Evolutionary conservation across 2,329 filamentous ascomycete species (phyloP), one percentile per base, ranked within the genome.

Genomic region (Alternaria sp.): DNA sequence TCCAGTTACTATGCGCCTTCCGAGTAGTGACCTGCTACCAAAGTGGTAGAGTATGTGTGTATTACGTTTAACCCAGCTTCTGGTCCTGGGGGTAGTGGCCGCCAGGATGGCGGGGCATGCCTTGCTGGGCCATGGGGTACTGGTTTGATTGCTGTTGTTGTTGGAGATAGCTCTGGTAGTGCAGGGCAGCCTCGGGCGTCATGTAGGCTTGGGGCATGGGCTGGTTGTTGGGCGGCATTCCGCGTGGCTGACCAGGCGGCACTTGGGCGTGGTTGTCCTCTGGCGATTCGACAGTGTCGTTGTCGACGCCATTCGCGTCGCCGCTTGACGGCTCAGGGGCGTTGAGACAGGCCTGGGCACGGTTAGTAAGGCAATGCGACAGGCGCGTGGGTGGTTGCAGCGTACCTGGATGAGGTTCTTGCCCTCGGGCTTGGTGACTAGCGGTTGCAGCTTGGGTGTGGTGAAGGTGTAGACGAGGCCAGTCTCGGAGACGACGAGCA

Each of bases 321-420:
- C 92, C 92, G 32, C 89, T 88, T 23, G 90, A 86, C 54, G 95
- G 94, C 81, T 99, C 96, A 45, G 96, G 96, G 19, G 96, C 96
- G 81, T 99, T 99, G 65, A 99, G 84, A 79, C 96, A 99, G 55
- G 96, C 94, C 95, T 98, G 73, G n/a, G 59, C 23, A 25, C 72
- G 55, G 77, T 83, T 71, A 84, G 81, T 66, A 66, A 65, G 56
- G 58, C 51, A 23, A 62, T 61, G 66, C 62, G 61, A 66, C 49
- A 30, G 25, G 30, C 28, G 45, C 40, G 32, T 8, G 46, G 32
- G 52, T 43, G 54, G 59, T 45, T 26, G 68, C 57, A 62, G 62
- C 89, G 69, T 88, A 97, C 96, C 90, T 99, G 96, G 73, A 99
- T 98, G 70, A 99, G 85, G 81, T 99, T 99, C 88, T 99, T 99